A percentile compares a stretch with the other conserved stretches of the same genome.
These are phyloP conservation scores for Erodium chrysanthum DNA, from an alignment of 441 rosid genomes.

Conservation along the genomic window DNA sequence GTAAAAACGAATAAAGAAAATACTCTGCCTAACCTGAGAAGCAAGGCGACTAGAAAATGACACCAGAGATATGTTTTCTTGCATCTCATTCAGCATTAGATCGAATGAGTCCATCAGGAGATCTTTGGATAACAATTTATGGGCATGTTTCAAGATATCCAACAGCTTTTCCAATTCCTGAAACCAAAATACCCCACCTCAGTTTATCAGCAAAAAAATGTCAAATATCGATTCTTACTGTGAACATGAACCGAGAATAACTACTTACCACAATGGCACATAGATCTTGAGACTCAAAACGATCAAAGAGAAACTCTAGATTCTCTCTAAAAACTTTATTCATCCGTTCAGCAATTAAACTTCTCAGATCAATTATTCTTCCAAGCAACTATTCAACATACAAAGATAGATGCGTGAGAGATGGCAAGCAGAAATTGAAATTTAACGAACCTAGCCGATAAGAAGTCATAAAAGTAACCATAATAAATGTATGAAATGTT, in stretches of 20 bases:
- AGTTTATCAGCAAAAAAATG: slow-evolving; percentile 12
- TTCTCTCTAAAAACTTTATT: slow-evolving; percentile 93
- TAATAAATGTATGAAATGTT: neutral
- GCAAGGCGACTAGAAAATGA: slow-evolving; percentile 96
- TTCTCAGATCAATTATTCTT: slow-evolving; percentile 84
- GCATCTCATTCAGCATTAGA: slow-evolving; percentile 92
- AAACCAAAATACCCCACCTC: slow-evolving; percentile 21
- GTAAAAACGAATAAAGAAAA: slow-evolving; percentile 14
- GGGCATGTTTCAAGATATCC: slow-evolving; percentile 69
- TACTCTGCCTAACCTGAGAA: slow-evolving; percentile 61
- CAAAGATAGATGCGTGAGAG: slow-evolving; percentile 19
- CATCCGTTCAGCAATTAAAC: slow-evolving; percentile 81
- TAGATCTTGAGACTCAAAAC: slow-evolving; percentile 93
- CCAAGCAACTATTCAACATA: slow-evolving; percentile 68
- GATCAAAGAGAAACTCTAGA: slow-evolving; percentile 90
- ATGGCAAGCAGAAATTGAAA: slow-evolving; percentile 14
- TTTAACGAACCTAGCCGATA: neutral
- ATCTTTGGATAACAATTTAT: slow-evolving; percentile 72
- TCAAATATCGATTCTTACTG: slow-evolving; percentile 4
- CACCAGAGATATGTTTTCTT: slow-evolving; percentile 88
- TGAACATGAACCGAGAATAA: slow-evolving; percentile 14
- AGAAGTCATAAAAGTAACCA: neutral
- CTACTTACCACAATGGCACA: slow-evolving; percentile 80
- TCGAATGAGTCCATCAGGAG: slow-evolving; percentile 70
- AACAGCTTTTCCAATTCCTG: slow-evolving; percentile 92